Percentiles rank a stretch among this genome's conserved stretches.
Evolutionary conservation across 2,329 filamentous ascomycete genomes (phyloP).

Genomic region (Claviceps purpurea): DNA sequence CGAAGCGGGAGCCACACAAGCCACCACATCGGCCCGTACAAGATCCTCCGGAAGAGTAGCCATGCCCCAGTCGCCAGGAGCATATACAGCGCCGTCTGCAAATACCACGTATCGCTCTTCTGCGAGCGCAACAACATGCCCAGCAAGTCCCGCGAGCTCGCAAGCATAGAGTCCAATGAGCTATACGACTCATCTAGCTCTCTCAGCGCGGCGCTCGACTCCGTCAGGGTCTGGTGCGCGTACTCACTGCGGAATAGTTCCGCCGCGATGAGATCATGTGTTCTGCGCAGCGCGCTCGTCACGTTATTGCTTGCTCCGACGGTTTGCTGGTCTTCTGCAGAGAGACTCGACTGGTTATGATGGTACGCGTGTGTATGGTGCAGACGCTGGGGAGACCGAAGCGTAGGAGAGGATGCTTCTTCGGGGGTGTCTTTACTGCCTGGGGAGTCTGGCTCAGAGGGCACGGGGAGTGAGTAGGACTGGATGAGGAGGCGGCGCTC

Average conservation of each 20-base stretch:
- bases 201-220: conserved; percentile 71
- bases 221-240: conserved; percentile 74
- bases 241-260: conserved; percentile 82
- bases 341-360: conserved; percentile 19
- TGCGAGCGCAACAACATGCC: conserved; percentile 70
- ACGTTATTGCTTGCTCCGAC: conserved; percentile 70
- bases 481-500: conserved; percentile 67
- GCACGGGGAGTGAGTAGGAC: conserved; percentile 36
- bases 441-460: conserved; percentile 18
- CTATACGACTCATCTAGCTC: conserved; percentile 72
- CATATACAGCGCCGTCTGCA: conserved; percentile 79
- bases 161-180: conserved; percentile 63
- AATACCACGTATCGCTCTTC: conserved; percentile 97
- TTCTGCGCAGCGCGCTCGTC: conserved; percentile 68
- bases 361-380: conserved; percentile 18
- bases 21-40: conserved; percentile 90
- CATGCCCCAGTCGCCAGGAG: conserved; percentile 65
- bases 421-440: conserved; percentile 9
- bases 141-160: conserved; percentile 60
- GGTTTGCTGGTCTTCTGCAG: conserved; percentile 59
- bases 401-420: conserved; percentile 8
- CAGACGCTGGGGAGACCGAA: conserved; percentile 12
- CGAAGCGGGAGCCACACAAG: conserved; percentile 73
- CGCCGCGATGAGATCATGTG: conserved; percentile 72
- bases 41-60: conserved; percentile 69